These are phyloP conservation scores for Arthrocladium fulminans DNA, from an alignment of 2,329 filamentous ascomycete genomes.

Conservation along the genomic window DNA sequence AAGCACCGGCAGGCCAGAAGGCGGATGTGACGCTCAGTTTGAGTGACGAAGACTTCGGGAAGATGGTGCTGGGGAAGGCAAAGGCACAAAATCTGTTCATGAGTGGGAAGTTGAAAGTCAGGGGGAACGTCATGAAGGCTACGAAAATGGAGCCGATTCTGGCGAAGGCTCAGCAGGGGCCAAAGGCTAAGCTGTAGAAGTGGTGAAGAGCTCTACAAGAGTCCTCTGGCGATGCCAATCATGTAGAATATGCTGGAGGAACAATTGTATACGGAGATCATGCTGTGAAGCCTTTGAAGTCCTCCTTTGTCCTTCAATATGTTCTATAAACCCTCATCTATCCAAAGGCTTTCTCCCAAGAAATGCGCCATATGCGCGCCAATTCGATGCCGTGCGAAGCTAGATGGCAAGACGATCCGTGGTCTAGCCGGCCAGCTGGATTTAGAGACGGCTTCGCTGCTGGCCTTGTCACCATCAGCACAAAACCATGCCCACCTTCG, in stretches of 20 bases:
- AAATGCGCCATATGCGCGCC: background rate
- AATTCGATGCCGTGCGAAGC: background rate
- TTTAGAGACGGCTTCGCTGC: background rate
- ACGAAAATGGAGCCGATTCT: slow-evolving; percentile 92
- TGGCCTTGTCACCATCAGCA: background rate
- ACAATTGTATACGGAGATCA: no score
- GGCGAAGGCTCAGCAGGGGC: slow-evolving; percentile 75
- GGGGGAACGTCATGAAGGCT: slow-evolving; percentile 95
- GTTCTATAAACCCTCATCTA: no score
- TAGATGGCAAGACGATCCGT: background rate
- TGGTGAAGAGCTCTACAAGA: background rate
- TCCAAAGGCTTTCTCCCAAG: no score
- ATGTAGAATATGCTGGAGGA: background rate
- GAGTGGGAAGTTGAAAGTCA: slow-evolving; percentile 97
- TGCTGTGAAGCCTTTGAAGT: no score
- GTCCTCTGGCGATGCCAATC: background rate
- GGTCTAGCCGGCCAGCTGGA: background rate
- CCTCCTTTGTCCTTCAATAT: no score
- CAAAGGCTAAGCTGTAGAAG: slow-evolving; percentile 59
- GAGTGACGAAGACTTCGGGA: slow-evolving; percentile 76
- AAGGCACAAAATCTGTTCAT: slow-evolving; percentile 96
- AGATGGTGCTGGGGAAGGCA: slow-evolving; percentile 75
- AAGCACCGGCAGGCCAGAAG: slow-evolving; percentile 61
- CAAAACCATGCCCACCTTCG: background rate
- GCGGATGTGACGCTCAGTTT: slow-evolving; percentile 79